Percentiles rank a stretch among this genome's conserved stretches.
These are phyloP conservation scores for Septoria petroselini DNA, from an alignment of 2,329 filamentous ascomycete species.

Conservation along the genomic window DNA sequence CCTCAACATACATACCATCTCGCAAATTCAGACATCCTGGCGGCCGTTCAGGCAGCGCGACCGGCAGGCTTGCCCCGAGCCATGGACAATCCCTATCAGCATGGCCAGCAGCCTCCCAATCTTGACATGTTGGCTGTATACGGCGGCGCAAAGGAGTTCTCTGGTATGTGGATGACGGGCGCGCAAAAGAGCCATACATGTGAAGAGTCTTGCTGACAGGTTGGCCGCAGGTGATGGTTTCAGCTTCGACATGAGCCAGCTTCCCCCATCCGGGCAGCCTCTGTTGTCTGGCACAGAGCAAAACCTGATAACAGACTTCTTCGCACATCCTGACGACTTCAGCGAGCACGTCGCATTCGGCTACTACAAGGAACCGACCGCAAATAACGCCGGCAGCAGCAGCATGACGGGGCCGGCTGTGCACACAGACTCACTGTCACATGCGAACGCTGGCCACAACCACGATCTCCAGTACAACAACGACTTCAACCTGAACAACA, in stretches of 20 bases:
- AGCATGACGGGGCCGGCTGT: neutral
- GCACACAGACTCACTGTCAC: neutral
- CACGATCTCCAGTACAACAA: neutral
- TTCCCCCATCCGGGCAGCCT: constrained; percentile 7
- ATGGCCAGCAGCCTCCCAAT: constrained; percentile 11
- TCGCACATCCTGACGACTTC: constrained; percentile 18
- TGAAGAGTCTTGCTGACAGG: neutral
- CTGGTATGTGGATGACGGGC: neutral
- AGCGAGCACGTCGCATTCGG: constrained; percentile 11
- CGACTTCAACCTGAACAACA: neutral
- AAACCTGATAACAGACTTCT: constrained; percentile 18
- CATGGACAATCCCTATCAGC: constrained; percentile 18
- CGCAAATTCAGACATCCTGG: constrained; percentile 12
- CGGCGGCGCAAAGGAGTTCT: constrained; percentile 13
- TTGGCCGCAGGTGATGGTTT: neutral
- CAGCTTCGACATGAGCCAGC: constrained; percentile 8
- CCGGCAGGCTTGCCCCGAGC: constrained; percentile 11
- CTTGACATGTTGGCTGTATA: constrained; percentile 16
- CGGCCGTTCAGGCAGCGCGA: constrained; percentile 12
- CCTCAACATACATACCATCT: neutral
- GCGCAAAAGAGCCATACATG: neutral
- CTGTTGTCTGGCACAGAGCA: constrained; percentile 17
- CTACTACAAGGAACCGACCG: constrained; percentile 8
- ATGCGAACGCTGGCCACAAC: constrained; percentile 1
- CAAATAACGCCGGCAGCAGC: neutral